phyloP scores from a whole-genome alignment of 805 yeast species.

The Candida ipomoeae region DNA sequence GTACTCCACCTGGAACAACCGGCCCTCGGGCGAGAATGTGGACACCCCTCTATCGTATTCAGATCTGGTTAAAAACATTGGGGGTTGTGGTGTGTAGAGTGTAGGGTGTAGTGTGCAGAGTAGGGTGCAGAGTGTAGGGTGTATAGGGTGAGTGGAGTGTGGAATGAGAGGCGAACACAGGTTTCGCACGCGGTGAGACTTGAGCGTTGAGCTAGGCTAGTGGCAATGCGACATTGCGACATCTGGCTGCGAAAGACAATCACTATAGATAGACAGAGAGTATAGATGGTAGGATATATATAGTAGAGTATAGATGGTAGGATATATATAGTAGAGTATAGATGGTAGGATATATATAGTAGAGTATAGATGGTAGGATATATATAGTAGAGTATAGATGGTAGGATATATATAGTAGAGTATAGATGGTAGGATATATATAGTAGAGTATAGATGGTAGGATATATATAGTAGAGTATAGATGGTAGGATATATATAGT shows the following conservation, averaged over 20 bases:
- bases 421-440: too few species aligned
- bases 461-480: not conserved
- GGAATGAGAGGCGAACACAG: constrained; percentile 3
- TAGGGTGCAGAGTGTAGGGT: too few species aligned
- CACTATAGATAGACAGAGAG: not conserved
- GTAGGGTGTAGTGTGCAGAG: too few species aligned
- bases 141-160: not conserved
- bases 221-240: constrained; percentile 13
- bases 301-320: too few species aligned
- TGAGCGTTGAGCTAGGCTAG: constrained; percentile 3
- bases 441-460: too few species aligned
- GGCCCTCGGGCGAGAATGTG: constrained; percentile 98
- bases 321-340: too few species aligned
- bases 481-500: too few species aligned
- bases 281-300: too few species aligned
- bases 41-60: constrained; percentile 99
- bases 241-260: constrained; percentile 10
- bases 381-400: not conserved
- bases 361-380: too few species aligned
- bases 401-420: too few species aligned
- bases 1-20: constrained; percentile 96
- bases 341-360: too few species aligned
- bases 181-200: not conserved
- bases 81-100: too few species aligned
- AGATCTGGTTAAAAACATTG: constrained; percentile 96